Percentiles rank a stretch among this genome's conserved stretches.
These are phyloP conservation scores for Fusarium humuli DNA, from an alignment of 2,329 filamentous ascomycete genomes.

Conservation along the genomic window DNA sequence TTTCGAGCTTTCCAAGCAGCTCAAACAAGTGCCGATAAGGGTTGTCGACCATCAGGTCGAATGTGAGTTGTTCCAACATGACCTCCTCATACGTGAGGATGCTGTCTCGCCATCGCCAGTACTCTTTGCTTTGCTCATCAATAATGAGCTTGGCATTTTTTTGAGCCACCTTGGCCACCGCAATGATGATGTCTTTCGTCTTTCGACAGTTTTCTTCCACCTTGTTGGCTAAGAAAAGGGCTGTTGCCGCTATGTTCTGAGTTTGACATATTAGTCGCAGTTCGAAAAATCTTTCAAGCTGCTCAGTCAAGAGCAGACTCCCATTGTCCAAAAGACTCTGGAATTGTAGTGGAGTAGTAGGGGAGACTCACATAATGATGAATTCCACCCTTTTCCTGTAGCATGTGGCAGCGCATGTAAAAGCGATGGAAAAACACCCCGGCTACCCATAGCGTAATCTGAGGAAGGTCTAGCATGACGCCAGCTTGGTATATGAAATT, in stretches of 20 bases:
- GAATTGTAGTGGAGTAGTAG: background rate
- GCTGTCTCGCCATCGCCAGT: slow-evolving; percentile 96
- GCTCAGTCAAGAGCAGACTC: background rate
- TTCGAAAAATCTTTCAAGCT: background rate
- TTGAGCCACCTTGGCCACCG: slow-evolving; percentile 92
- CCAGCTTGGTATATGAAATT: slow-evolving; percentile 97
- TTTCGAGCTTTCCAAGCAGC: slow-evolving; percentile 77
- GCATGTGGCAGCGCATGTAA: slow-evolving; percentile 89
- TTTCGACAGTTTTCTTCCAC: slow-evolving; percentile 97
- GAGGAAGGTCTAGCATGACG: slow-evolving; percentile 90
- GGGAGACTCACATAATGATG: slow-evolving; percentile 82
- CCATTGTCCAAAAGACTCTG: background rate
- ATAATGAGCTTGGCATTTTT: slow-evolving; percentile 91
- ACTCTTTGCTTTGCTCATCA: slow-evolving; percentile 97
- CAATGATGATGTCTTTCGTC: slow-evolving; percentile 93
- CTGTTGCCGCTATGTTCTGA: slow-evolving; percentile 86
- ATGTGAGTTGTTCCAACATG: slow-evolving; percentile 91
- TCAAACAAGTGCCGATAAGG: slow-evolving; percentile 88
- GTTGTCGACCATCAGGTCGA: slow-evolving; percentile 90
- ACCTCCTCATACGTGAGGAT: slow-evolving; percentile 93
- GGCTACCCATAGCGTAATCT: slow-evolving; percentile 91
- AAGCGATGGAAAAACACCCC: slow-evolving; percentile 96
- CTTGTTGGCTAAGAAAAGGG: slow-evolving; percentile 94
- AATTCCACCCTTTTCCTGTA: slow-evolving; percentile 78
- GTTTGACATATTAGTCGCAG: slow-evolving; percentile 25